A percentile compares a stretch with the other conserved stretches of the same genome.
Conservation (phyloP, 306 rosid species). For the Cucurbita pepo region DNA sequence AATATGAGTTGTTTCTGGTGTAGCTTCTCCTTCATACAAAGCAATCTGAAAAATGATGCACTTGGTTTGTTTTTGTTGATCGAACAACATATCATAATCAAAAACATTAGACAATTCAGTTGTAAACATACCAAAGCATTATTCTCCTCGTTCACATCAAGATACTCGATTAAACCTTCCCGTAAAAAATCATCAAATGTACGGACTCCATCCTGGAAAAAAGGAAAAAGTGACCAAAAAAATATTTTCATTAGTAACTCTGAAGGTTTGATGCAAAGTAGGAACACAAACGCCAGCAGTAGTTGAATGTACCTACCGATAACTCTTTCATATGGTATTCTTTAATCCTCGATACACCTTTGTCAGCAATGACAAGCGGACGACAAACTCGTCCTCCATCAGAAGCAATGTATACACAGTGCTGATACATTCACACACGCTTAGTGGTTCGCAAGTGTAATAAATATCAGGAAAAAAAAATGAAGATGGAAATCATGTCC, state of each 20-base stretch:
- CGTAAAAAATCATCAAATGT: constrained; percentile 69
- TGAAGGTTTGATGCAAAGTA: neutral
- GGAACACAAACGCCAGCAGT: neutral
- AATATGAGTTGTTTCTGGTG: constrained; percentile 54
- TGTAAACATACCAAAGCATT: constrained; percentile 62
- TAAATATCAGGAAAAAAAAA: neutral
- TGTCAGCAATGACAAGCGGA: constrained; percentile 87
- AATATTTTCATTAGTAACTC: neutral
- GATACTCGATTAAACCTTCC: constrained; percentile 86
- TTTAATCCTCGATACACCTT: constrained; percentile 70
- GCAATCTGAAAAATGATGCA: constrained; percentile 48
- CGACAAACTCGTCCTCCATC: constrained; percentile 99
- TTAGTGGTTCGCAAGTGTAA: neutral
- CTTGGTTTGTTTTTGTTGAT: neutral
- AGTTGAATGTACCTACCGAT: constrained; percentile 20
- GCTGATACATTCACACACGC: constrained; percentile 24
- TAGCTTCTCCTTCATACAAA: constrained; percentile 69
- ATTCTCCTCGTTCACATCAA: constrained; percentile 94
- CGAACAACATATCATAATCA: constrained; percentile 5
- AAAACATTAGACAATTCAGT: constrained; percentile 3
- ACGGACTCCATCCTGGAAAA: constrained; percentile 72
- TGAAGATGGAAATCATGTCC: neutral
- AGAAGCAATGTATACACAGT: constrained; percentile 80
- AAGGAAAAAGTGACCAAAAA: neutral
- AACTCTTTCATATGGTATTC: constrained; percentile 90